Percentiles rank a stretch among this genome's conserved stretches.
Evolutionary conservation across 2,329 filamentous ascomycete genomes (phyloP).

Genomic region (Fusarium oxysporum): DNA sequence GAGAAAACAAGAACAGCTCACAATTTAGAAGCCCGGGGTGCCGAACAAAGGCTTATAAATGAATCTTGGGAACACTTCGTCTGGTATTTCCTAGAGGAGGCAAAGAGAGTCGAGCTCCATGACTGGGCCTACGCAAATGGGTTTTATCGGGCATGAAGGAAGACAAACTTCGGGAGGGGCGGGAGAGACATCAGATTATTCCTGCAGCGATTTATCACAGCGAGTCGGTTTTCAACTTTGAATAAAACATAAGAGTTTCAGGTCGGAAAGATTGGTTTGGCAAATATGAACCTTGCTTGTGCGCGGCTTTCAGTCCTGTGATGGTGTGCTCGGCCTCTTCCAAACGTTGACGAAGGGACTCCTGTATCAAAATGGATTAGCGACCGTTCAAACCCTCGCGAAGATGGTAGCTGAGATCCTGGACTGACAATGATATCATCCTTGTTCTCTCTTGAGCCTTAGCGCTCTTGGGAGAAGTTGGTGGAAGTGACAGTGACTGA

Average conservation of each 20-base stretch:
- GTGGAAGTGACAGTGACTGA: background rate
- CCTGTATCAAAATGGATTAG: too few relatives aligned
- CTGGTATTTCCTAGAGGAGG: rapidly evolving
- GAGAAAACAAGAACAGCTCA: background rate
- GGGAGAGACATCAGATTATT: background rate
- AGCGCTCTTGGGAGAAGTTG: background rate
- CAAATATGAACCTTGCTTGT: background rate
- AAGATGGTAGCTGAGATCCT: too few relatives aligned
- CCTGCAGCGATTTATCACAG: background rate
- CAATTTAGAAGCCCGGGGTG: rapidly evolving
- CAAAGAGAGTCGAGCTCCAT: background rate
- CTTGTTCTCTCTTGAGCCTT: too few relatives aligned
- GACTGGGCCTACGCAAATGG: too few relatives aligned
- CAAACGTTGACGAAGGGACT: background rate
- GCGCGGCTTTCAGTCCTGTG: background rate
- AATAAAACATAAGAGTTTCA: background rate
- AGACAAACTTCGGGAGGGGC: too few relatives aligned
- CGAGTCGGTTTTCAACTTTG: background rate
- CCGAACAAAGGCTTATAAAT: rapidly evolving
- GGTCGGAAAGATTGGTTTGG: rapidly evolving
- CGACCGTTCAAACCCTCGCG: too few relatives aligned
- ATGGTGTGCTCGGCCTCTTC: background rate
- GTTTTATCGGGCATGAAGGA: background rate
- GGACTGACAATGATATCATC: too few relatives aligned
- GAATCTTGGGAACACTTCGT: rapidly evolving